Evolutionary conservation across 2,329 filamentous ascomycete species (phyloP).

Genomic region (Coniella vitis): DNA sequence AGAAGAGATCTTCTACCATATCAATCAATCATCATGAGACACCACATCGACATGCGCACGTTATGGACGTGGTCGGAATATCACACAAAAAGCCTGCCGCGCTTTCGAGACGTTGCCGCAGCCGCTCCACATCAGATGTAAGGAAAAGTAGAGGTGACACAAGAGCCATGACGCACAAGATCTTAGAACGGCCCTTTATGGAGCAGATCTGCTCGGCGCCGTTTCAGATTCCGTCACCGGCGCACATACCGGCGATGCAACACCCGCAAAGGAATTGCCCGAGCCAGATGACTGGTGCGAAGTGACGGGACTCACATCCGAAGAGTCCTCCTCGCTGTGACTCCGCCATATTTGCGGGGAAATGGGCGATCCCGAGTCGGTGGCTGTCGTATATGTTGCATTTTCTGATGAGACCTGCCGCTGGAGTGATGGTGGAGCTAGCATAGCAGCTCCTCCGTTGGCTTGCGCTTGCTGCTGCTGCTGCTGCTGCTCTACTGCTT

Average conservation of each 20-base stretch:
- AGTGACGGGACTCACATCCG: background rate
- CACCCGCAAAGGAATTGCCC: background rate
- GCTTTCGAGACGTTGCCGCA: too few species aligned
- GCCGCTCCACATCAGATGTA: background rate
- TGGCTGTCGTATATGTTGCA: conserved; percentile 1
- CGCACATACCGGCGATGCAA: background rate
- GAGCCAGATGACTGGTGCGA: background rate
- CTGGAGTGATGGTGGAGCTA: conserved; percentile 1
- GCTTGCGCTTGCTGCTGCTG: background rate
- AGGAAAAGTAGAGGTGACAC: background rate
- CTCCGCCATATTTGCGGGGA: conserved; percentile 13
- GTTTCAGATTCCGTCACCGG: background rate
- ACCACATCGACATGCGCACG: too few species aligned
- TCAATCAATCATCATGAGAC: too few species aligned
- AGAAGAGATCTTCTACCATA: too few species aligned
- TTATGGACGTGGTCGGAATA: too few species aligned
- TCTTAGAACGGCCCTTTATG: background rate
- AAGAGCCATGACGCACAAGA: too few species aligned
- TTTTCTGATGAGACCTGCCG: conserved; percentile 4
- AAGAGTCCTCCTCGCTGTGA: conserved; percentile 2
- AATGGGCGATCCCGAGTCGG: background rate
- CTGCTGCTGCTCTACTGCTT: conserved; percentile 25
- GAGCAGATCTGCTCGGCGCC: background rate
- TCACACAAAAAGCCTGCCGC: too few species aligned
- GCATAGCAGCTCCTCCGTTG: background rate